Evolutionary conservation across 129 eudicot genomes (phyloP), one percentile per base, ranked within the genome.

Genomic region (Centella asiatica): DNA sequence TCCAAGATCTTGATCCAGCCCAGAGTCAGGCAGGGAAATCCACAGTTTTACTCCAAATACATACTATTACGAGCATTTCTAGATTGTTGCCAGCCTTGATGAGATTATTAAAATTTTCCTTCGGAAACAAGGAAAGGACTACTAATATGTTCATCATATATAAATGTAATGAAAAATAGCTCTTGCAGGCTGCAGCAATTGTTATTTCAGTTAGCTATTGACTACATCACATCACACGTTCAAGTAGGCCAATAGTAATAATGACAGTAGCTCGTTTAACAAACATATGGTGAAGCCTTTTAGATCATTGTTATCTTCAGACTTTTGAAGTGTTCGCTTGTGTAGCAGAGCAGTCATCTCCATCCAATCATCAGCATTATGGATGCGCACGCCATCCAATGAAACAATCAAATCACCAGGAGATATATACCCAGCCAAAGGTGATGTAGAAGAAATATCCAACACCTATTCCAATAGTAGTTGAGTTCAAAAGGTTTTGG

Each of bases 351-450:
- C 54, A 62, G 79, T 64, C 46, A 61, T 64, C 64, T 77, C 69
- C 70, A 60, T 73, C 97, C 97, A 90, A 68, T 81, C 90, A 64
- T 73, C 74, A 17, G 62, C 67, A 64, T 71, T 77, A 72, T 49
- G 80, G 40, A 86, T 62, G 59, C 24, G 81, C 33, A 60, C 33
- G 33, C 84, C 95, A 79, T 84, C 88, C 68, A 86, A 39, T 44
- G 85, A 84, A 39, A 81, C 47, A 17, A 90, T 72, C 14, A 81
- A 69, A 66, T 86, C 94, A 53, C 86, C 83, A 19, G 94, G 85
- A 65, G 90, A 81, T 61, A 90, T 66, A 69, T 78, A 77, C 53
- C 75, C 80, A 60, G 75, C 67, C 49, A 90, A 67, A 26, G 97
- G 87, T 27, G 97, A 90, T 17, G 62, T 51, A 1, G 79, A 50